Evolutionary conservation across 2,329 filamentous ascomycete genomes (phyloP).

Genomic region (Aspergillus unguis): DNA sequence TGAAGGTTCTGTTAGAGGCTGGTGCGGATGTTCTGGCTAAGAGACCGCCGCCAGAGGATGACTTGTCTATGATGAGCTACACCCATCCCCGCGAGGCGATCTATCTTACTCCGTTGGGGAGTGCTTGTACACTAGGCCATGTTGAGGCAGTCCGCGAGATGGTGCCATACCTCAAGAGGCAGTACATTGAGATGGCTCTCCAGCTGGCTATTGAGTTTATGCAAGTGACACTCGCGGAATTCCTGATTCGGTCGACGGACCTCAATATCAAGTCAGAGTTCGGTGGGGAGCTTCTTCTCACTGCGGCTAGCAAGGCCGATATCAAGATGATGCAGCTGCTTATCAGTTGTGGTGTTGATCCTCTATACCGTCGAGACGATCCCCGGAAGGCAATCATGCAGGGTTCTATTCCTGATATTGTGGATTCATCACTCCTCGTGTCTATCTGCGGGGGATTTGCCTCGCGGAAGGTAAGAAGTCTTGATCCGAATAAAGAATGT

Average conservation of each 20-base stretch:
- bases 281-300: neutral
- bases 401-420: neutral
- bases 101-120: neutral
- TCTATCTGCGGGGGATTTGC: neutral
- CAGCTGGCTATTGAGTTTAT: neutral
- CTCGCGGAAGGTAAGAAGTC: no score
- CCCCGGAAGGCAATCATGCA: neutral
- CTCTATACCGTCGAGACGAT: neutral
- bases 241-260: neutral
- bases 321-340: neutral
- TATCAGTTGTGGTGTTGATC: neutral
- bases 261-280: neutral
- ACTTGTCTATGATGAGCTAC: neutral
- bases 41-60: neutral
- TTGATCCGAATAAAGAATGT: neutral
- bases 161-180: neutral
- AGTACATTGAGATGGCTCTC: neutral
- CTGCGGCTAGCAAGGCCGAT: neutral
- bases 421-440: neutral
- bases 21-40: no score
- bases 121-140: neutral
- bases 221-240: neutral
- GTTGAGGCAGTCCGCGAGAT: neutral
- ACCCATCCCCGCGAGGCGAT: neutral
- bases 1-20: no score